Evolutionary conservation across 1,284 basidiomycete species (phyloP).

Genomic region (Cryptococcus jaspeensis): DNA sequence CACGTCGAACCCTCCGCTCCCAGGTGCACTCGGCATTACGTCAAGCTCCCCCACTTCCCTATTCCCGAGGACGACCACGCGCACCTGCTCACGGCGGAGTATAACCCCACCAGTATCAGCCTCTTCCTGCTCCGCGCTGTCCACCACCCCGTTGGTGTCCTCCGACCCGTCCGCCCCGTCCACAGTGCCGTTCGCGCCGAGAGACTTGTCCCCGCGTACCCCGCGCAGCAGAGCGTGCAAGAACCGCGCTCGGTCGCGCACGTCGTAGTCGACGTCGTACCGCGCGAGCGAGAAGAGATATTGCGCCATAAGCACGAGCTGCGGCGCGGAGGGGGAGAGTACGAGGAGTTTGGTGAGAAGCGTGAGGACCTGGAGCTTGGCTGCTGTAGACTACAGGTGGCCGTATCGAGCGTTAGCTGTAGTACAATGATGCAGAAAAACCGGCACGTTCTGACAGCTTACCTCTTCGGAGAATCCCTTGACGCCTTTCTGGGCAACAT

Average conservation of each 20-base stretch:
- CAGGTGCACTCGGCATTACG: background rate
- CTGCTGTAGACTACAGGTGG: slow-evolving; percentile 56
- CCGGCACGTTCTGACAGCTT: slow-evolving; percentile 13
- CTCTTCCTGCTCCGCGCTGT: slow-evolving; percentile 9
- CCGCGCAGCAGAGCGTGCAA: slow-evolving; percentile 68
- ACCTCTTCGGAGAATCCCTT: slow-evolving; percentile 74
- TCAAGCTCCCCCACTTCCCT: slow-evolving; percentile 52
- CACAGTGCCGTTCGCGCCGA: slow-evolving; percentile 27
- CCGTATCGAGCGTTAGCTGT: background rate
- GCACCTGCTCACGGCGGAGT: slow-evolving; percentile 75
- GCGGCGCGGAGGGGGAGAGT: slow-evolving; percentile 60
- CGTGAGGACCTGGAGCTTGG: slow-evolving; percentile 77
- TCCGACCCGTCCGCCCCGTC: background rate
- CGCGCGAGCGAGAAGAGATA: slow-evolving; percentile 81
- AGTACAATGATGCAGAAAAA: background rate
- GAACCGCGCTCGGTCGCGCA: slow-evolving; percentile 82
- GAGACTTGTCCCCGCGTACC: slow-evolving; percentile 37
- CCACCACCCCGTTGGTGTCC: background rate
- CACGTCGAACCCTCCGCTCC: slow-evolving; percentile 28
- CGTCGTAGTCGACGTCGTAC: slow-evolving; percentile 82
- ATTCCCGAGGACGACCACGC: slow-evolving; percentile 72
- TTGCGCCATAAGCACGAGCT: slow-evolving; percentile 57
- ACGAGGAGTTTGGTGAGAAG: slow-evolving; percentile 80
- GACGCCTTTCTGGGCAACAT: slow-evolving; percentile 72
- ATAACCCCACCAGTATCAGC: slow-evolving; percentile 64